phyloP scores from a whole-genome alignment of 208 protist genomes.

The Acanthamoeba royreba region DNA sequence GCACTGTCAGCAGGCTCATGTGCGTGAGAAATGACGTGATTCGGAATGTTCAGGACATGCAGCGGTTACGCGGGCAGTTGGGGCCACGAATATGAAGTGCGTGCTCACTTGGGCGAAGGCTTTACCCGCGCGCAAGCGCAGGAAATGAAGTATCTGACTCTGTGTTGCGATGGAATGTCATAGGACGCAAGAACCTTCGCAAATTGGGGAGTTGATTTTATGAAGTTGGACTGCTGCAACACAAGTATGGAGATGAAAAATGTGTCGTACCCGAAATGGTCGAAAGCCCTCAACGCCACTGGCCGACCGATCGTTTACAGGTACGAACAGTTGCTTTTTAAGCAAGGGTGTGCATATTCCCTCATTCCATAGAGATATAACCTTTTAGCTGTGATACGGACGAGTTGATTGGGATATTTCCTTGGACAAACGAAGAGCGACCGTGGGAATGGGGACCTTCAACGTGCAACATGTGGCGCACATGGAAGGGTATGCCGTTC shows the following conservation, averaged over 20 bases:
- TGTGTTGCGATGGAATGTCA: not conserved
- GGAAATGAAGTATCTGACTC: not conserved
- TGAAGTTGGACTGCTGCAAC: slow-evolving; percentile 58
- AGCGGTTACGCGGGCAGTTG: slow-evolving; percentile 39
- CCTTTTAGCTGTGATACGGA: not conserved
- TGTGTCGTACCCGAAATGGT: slow-evolving; percentile 41
- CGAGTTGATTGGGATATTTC: slow-evolving; percentile 27
- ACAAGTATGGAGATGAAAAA: not conserved
- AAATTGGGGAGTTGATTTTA: slow-evolving; percentile 8
- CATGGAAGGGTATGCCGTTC: not conserved
- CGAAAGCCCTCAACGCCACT: not conserved
- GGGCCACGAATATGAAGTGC: slow-evolving; percentile 26
- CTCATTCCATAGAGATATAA: not conserved
- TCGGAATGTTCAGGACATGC: slow-evolving; percentile 29
- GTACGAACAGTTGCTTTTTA: not conserved
- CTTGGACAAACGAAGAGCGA: slow-evolving; percentile 53
- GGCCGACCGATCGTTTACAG: slow-evolving; percentile 29
- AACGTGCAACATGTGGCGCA: not conserved
- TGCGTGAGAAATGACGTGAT: not conserved
- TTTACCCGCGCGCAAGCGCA: not conserved
- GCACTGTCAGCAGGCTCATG: not conserved
- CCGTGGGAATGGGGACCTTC: not conserved
- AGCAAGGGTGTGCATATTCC: not conserved
- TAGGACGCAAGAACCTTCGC: not conserved
- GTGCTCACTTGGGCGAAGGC: not conserved